A percentile compares a stretch with the other conserved stretches of the same genome.
phyloP scores from a whole-genome alignment of 2,329 filamentous ascomycete genomes.

The Claviceps sp. region DNA sequence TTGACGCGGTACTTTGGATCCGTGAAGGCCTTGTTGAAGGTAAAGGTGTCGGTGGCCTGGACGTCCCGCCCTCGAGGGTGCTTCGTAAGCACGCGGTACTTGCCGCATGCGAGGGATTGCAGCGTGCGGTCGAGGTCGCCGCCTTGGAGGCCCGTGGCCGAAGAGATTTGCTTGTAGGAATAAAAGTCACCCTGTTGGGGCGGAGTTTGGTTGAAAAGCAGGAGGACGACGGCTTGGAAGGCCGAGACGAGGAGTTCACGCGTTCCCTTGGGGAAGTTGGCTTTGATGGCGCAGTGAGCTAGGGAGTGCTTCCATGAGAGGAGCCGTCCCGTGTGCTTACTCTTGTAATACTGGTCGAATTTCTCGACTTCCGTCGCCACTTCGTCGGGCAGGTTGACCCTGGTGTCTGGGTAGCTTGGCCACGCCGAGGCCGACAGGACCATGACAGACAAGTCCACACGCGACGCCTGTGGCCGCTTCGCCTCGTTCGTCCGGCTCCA shows the following conservation, averaged over 20 bases:
- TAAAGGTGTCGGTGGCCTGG: conserved; percentile 65
- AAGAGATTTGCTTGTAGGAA: conserved; percentile 61
- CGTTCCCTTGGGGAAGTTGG: conserved; percentile 61
- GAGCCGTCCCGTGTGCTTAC: conserved; percentile 76
- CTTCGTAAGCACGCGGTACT: conserved; percentile 72
- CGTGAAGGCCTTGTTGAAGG: conserved; percentile 62
- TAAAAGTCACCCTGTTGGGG: conserved; percentile 50
- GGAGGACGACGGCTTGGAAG: conserved; percentile 81
- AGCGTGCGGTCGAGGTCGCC: conserved; percentile 77
- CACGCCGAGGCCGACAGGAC: conserved; percentile 86
- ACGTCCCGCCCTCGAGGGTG: conserved; percentile 77
- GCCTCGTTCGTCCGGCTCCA: conserved; percentile 41
- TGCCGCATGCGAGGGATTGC: conserved; percentile 88
- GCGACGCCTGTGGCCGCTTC: conserved; percentile 24
- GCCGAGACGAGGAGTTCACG: conserved; percentile 88
- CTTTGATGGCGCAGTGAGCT: conserved; percentile 79
- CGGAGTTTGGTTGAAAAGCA: conserved; percentile 68
- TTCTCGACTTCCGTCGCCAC: conserved; percentile 64
- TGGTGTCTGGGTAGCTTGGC: conserved; percentile 73
- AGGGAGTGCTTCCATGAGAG: conserved; percentile 87
- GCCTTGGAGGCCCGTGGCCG: conserved; percentile 61
- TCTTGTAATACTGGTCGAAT: conserved; percentile 78
- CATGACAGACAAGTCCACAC: conserved; percentile 61
- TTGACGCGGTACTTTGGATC: conserved; percentile 85
- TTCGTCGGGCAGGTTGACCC: conserved; percentile 59